Evolutionary conservation across 805 yeast genomes (phyloP).

Genomic region (Starmerella scarabaei): DNA sequence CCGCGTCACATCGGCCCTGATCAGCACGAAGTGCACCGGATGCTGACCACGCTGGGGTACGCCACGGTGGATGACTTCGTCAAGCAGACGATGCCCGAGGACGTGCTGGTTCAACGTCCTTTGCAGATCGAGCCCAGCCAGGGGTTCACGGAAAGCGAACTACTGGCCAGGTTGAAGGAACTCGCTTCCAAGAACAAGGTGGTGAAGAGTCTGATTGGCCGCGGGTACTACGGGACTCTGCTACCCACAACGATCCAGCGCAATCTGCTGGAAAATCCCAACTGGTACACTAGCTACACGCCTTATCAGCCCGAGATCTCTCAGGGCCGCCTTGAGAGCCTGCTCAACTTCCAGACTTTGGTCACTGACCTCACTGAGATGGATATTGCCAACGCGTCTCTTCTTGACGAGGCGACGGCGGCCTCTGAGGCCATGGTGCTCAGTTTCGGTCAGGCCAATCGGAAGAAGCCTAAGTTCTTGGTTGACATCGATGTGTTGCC

Average conservation of each 20-base stretch:
- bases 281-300: constrained; percentile 97
- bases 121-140: constrained; percentile 51
- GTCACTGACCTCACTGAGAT: constrained; percentile 82
- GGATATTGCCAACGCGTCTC: constrained; percentile 88
- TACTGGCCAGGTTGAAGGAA: constrained; percentile 51
- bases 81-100: constrained; percentile 59
- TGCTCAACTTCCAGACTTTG: constrained; percentile 87
- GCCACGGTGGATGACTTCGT: constrained; percentile 59
- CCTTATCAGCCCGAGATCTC: constrained; percentile 98
- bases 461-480: constrained; percentile 54
- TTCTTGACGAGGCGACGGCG: constrained; percentile 92
- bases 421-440: constrained; percentile 95
- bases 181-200: constrained; percentile 68
- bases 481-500: constrained; percentile 70
- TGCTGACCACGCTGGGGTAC: constrained; percentile 58
- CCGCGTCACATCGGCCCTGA: constrained; percentile 84
- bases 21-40: constrained; percentile 41
- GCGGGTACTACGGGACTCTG: constrained; percentile 84
- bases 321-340: constrained; percentile 86
- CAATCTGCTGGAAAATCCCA: constrained; percentile 83
- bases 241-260: constrained; percentile 89
- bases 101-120: constrained; percentile 56
- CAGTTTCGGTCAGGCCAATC: constrained; percentile 52
- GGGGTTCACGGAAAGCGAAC: constrained; percentile 73
- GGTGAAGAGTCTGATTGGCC: constrained; percentile 70